These are phyloP conservation scores for Suillus cothurnatus DNA, from an alignment of 768 basidiomycete species.

Conservation along the genomic window DNA sequence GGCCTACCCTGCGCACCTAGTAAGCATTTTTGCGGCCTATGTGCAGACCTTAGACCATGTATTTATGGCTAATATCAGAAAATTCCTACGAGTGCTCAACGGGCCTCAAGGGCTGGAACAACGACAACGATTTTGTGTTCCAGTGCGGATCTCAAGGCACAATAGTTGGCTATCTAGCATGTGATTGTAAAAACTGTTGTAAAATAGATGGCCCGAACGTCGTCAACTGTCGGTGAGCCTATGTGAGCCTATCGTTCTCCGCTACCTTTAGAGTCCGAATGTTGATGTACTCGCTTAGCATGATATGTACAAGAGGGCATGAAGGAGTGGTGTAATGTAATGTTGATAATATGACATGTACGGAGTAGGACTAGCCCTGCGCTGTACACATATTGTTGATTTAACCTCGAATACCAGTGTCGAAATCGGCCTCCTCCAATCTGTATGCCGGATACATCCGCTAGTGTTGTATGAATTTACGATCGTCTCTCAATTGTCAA, in stretches of 20 bases:
- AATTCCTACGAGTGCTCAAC: not conserved
- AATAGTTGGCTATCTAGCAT: accelerated
- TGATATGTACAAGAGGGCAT: not conserved
- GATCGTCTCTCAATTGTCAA: no score
- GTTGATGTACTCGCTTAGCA: not conserved
- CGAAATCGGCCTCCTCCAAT: not conserved
- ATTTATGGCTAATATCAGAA: not conserved
- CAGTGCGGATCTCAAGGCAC: accelerated
- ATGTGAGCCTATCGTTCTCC: not conserved
- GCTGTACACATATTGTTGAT: not conserved
- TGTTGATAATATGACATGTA: not conserved
- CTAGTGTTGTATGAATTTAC: not conserved
- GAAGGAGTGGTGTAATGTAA: not conserved
- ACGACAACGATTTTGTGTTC: not conserved
- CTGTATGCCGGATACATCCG: not conserved
- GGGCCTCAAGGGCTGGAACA: not conserved
- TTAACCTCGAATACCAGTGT: no score
- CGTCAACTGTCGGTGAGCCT: not conserved
- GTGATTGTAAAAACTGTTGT: not conserved
- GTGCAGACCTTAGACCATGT: not conserved
- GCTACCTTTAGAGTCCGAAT: not conserved
- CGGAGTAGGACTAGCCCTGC: not conserved
- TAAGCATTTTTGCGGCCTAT: not conserved
- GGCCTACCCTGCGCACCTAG: not conserved
- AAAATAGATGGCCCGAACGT: accelerated